phyloP scores from a whole-genome alignment of 2,329 filamentous ascomycete genomes.

The Westerdykella aurantiaca region DNA sequence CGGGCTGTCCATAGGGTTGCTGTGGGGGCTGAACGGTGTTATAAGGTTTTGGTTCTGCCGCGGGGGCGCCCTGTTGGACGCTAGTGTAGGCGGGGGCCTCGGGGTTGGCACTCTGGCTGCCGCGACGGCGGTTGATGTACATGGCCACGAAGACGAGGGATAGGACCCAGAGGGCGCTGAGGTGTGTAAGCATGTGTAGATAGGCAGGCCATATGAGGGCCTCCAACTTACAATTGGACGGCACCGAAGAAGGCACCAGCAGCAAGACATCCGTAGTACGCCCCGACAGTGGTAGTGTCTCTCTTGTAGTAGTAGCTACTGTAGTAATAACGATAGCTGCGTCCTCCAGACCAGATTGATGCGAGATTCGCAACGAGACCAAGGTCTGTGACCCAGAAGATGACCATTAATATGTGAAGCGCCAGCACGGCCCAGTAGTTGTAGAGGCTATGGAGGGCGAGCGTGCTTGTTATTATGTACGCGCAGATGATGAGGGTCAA shows the following conservation, averaged over 20 bases:
- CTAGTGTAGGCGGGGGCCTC: neutral
- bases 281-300: conserved; percentile 9
- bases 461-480: conserved; percentile 46
- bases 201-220: neutral
- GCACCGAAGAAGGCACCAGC: conserved; percentile 22
- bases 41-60: conserved; percentile 2
- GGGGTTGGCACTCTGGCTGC: neutral
- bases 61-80: neutral
- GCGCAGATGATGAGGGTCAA: conserved; percentile 43
- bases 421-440: conserved; percentile 52
- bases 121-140: conserved; percentile 9
- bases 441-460: conserved; percentile 39
- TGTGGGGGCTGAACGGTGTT: conserved; percentile 1
- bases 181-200: neutral
- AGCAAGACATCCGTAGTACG: conserved; percentile 20
- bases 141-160: conserved; percentile 8
- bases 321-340: conserved; percentile 6
- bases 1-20: conserved; percentile 5
- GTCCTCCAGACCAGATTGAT: conserved; percentile 12
- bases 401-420: conserved; percentile 47
- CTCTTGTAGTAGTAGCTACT: conserved; percentile 8
- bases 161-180: conserved; percentile 9
- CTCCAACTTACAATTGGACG: conserved; percentile 22
- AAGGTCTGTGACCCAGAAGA: conserved; percentile 48
- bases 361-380: conserved; percentile 22